Conservation (phyloP, 805 yeast genomes). For the Ascoidea asiatica region DNA sequence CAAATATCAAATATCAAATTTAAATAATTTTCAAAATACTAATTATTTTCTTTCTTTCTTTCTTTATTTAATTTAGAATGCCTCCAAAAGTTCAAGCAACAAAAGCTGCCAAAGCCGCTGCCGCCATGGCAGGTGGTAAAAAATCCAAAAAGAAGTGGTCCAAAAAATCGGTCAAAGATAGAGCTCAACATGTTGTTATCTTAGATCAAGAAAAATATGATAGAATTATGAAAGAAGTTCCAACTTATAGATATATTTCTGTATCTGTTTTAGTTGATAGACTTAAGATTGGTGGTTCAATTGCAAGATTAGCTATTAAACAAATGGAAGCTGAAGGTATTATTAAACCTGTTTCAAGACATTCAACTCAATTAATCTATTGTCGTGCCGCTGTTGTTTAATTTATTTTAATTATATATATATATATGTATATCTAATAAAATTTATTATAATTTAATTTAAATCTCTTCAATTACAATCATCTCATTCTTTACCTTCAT, state of each 20-base stretch:
- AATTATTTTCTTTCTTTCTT: too few species aligned
- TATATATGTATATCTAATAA: constrained; percentile 13
- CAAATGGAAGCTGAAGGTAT: constrained; percentile 93
- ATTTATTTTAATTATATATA: constrained; percentile 17
- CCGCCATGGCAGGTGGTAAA: constrained; percentile 99
- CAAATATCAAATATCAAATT: too few species aligned
- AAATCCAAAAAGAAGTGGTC: constrained; percentile 99
- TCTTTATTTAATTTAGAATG: too few species aligned
- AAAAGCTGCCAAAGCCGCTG: constrained; percentile 99
- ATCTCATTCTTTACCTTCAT: constrained; percentile 12
- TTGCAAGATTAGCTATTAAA: constrained; percentile 96
- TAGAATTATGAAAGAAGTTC: constrained; percentile 98
- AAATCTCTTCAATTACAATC: not conserved
- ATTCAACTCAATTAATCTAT: constrained; percentile 96
- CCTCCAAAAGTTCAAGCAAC: constrained; percentile 99
- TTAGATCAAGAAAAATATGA: constrained; percentile 98
- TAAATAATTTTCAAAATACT: too few species aligned
- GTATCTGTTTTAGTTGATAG: constrained; percentile 98
- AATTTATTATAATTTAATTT: constrained; percentile 1
- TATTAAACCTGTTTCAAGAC: constrained; percentile 87
- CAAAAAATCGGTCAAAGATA: constrained; percentile 99
- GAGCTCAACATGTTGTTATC: constrained; percentile 96
- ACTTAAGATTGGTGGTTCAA: constrained; percentile 97
- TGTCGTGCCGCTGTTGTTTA: constrained; percentile 65
- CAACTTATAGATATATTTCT: constrained; percentile 96